Conservation (phyloP, 176 grass and related monocot genomes). For the Cymbopogon citratus region DNA sequence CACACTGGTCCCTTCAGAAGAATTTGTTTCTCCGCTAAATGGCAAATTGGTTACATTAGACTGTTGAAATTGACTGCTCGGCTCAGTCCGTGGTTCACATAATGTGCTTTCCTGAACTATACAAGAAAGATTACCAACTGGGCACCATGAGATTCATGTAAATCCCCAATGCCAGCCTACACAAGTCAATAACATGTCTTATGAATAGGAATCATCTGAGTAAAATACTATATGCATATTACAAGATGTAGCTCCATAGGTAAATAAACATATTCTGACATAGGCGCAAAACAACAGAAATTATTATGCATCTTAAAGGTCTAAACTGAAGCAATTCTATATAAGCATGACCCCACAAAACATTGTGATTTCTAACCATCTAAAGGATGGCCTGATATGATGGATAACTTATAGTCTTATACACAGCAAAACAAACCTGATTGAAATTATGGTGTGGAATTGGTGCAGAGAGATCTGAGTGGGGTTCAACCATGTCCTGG, state of each 20-base stretch:
- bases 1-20: conserved; percentile 33
- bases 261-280: neutral
- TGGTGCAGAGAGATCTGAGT: conserved; percentile 14
- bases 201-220: neutral
- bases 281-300: too few relatives aligned
- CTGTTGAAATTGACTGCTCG: conserved; percentile 31
- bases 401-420: neutral
- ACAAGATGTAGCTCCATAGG: neutral
- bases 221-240: conserved; percentile 1
- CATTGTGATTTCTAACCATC: neutral
- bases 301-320: too few relatives aligned
- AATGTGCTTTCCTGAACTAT: conserved; percentile 22
- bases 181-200: neutral
- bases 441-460: neutral
- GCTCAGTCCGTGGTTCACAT: conserved; percentile 4
- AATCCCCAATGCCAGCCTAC: conserved; percentile 18
- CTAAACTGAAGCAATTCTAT: too few relatives aligned
- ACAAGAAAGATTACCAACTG: conserved; percentile 24
- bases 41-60: conserved; percentile 38
- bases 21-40: conserved; percentile 13
- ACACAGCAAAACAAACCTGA: conserved; percentile 24
- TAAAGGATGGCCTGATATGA: neutral
- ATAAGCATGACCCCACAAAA: neutral
- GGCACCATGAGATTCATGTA: conserved; percentile 4
- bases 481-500: conserved; percentile 16